Percentiles rank a stretch among this genome's conserved stretches.
These are phyloP conservation scores for Epichloe sibirici DNA, from an alignment of 2,329 filamentous ascomycete species.

Conservation along the genomic window DNA sequence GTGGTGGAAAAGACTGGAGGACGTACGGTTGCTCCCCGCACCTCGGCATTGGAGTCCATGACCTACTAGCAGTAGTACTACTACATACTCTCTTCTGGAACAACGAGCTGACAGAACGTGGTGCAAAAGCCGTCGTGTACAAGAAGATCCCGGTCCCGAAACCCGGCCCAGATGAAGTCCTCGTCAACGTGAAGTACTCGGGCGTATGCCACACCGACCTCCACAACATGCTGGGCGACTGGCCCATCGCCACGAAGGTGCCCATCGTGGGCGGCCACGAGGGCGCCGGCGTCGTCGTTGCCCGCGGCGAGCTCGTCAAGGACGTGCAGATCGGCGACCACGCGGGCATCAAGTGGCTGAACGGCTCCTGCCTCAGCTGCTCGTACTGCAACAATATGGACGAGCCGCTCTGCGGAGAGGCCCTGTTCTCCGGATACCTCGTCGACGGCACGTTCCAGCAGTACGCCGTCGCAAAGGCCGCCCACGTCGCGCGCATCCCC, in stretches of 20 bases:
- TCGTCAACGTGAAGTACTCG: slow-evolving; percentile 82
- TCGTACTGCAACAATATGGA: slow-evolving; percentile 70
- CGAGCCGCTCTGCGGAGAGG: slow-evolving; percentile 69
- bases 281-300: slow-evolving; percentile 73
- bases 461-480: slow-evolving; percentile 78
- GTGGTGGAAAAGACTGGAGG: slow-evolving; percentile 74
- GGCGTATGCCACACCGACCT: slow-evolving; percentile 85
- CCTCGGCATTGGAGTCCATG: too few relatives aligned
- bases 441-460: slow-evolving; percentile 91
- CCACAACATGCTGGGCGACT: slow-evolving; percentile 74
- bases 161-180: slow-evolving; percentile 80
- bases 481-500: slow-evolving; percentile 71
- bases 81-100: neutral
- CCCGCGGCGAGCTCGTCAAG: slow-evolving; percentile 61
- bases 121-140: slow-evolving; percentile 45
- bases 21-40: slow-evolving; percentile 31
- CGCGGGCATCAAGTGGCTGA: slow-evolving; percentile 88
- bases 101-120: slow-evolving; percentile 5
- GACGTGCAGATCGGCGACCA: slow-evolving; percentile 74
- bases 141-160: slow-evolving; percentile 72
- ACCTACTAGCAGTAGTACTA: too few relatives aligned
- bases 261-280: slow-evolving; percentile 75
- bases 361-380: slow-evolving; percentile 74
- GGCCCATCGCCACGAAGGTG: slow-evolving; percentile 72
- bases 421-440: slow-evolving; percentile 76